phyloP scores from a whole-genome alignment of 805 yeast genomes.

The Saturnispora serradocipensis region DNA sequence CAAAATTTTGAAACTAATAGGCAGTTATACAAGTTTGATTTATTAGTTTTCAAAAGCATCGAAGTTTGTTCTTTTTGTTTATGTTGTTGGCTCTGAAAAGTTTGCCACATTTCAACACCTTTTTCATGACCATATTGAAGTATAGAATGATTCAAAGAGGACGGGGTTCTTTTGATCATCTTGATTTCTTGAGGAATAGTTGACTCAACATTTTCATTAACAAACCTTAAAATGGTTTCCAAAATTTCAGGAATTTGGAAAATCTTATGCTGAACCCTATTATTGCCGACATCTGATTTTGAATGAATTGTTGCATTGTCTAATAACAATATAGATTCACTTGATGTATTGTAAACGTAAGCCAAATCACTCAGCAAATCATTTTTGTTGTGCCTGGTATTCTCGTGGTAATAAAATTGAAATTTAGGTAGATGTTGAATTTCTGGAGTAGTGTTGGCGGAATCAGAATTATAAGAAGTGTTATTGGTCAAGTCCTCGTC shows the following conservation, averaged over 20 bases:
- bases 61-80: conserved; percentile 4
- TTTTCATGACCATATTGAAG: conserved; percentile 37
- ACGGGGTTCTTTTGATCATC: conserved; percentile 58
- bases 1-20: conserved; percentile 62
- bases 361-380: conserved; percentile 4
- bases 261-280: conserved; percentile 25
- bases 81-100: conserved; percentile 11
- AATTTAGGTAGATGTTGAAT: background rate
- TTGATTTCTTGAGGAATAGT: conserved; percentile 52
- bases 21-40: conserved; percentile 46
- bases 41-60: conserved; percentile 2
- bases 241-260: conserved; percentile 74
- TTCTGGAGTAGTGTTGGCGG: conserved; percentile 4
- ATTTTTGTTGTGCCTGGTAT: background rate
- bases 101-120: conserved; percentile 35
- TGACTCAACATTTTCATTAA: conserved; percentile 40
- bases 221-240: conserved; percentile 45
- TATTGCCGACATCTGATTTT: background rate
- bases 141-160: conserved; percentile 56
- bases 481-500: background rate
- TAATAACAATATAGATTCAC: background rate
- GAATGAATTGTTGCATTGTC: background rate
- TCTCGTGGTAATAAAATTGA: background rate
- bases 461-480: background rate
- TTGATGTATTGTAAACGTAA: background rate